phyloP scores from a whole-genome alignment of 2,329 filamentous ascomycete species.

The Alternaria conjuncta region DNA sequence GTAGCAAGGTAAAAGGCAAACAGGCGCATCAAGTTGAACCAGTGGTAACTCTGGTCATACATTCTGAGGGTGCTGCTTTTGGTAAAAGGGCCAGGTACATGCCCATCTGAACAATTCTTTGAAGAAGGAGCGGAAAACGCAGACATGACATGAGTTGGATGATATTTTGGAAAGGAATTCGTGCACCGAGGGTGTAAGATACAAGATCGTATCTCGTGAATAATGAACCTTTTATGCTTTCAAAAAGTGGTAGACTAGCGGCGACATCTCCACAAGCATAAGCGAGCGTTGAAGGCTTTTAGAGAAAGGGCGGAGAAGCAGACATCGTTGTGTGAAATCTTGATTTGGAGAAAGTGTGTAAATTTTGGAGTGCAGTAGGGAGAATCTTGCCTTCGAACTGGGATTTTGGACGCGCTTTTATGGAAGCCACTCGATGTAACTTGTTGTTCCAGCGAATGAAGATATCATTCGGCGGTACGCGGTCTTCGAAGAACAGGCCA shows the following conservation, averaged over 20 bases:
- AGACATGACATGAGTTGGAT: too few species aligned
- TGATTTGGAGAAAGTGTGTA: neutral
- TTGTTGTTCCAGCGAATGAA: neutral
- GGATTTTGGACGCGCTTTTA: neutral
- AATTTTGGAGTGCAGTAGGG: neutral
- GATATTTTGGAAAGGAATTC: too few species aligned
- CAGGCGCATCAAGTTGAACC: too few species aligned
- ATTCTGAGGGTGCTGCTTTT: too few species aligned
- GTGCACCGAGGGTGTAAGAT: too few species aligned
- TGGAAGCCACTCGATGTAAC: neutral
- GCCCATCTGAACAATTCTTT: too few species aligned
- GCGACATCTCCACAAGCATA: neutral
- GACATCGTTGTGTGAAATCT: neutral
- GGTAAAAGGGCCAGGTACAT: too few species aligned
- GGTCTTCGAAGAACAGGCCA: neutral
- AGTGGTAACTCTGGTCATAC: too few species aligned
- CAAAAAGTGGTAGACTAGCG: neutral
- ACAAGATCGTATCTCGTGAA: neutral
- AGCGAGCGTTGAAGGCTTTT: neutral
- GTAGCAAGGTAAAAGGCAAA: too few species aligned
- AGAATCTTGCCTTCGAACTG: neutral
- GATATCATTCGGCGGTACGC: too few species aligned
- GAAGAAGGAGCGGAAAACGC: too few species aligned
- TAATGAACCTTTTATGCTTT: neutral
- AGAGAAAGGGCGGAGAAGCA: neutral